Evolutionary conservation across 805 yeast genomes (phyloP).

Genomic region (Ascoidea asiatica): DNA sequence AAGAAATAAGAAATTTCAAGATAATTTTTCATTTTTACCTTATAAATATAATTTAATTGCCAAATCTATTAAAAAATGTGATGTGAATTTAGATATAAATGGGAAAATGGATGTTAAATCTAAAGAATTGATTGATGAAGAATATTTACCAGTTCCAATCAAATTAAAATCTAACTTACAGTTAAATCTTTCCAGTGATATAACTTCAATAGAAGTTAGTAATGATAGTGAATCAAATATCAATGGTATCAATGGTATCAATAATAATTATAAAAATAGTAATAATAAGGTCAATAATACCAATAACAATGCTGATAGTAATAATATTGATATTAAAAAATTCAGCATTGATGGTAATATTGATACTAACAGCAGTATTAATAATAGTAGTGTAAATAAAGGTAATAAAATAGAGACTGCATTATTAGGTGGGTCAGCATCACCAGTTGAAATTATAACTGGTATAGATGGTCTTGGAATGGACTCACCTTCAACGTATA

Average conservation of each 20-base stretch:
- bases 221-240: background rate
- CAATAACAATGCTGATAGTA: slow-evolving; percentile 3
- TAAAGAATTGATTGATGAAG: too few species aligned
- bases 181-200: background rate
- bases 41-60: slow-evolving; percentile 10
- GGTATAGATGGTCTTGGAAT: background rate
- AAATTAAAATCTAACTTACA: slow-evolving; percentile 4
- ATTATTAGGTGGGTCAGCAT: background rate
- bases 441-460: background rate
- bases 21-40: slow-evolving; percentile 10
- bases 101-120: too few species aligned
- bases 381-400: background rate
- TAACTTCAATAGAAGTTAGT: background rate
- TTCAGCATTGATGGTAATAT: slow-evolving; percentile 5
- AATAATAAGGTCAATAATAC: slow-evolving; percentile 1
- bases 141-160: slow-evolving; percentile 17
- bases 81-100: too few species aligned
- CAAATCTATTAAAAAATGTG: too few species aligned
- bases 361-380: slow-evolving; percentile 4
- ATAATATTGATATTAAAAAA: background rate
- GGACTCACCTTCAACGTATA: too few species aligned
- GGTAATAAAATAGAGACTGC: slow-evolving; percentile 3
- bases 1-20: slow-evolving; percentile 9
- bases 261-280: slow-evolving; percentile 1
- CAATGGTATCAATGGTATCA: background rate